These are phyloP conservation scores for Melastoma malabathricum DNA, from an alignment of 345 rosid genomes.

Conservation along the genomic window DNA sequence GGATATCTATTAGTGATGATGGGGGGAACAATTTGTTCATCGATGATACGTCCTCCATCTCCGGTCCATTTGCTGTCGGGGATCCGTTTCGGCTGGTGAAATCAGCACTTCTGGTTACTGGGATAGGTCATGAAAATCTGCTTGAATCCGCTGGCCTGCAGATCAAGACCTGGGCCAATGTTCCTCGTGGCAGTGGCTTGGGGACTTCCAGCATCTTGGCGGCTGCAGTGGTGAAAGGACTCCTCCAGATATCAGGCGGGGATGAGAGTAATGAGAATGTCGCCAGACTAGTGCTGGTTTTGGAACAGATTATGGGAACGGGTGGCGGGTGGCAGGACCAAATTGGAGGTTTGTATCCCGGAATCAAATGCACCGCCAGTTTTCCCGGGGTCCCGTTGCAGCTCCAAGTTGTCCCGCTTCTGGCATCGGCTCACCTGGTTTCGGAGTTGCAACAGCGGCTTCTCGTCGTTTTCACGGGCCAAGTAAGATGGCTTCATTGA, in stretches of 20 bases:
- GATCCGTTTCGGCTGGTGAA: slow-evolving; percentile 86
- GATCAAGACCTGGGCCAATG: slow-evolving; percentile 83
- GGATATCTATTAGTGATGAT: slow-evolving; percentile 62
- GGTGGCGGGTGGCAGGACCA: slow-evolving; percentile 99
- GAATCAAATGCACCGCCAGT: slow-evolving; percentile 76
- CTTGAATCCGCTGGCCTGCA: slow-evolving; percentile 36
- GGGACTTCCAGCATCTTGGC: slow-evolving; percentile 98
- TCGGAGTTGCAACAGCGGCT: slow-evolving; percentile 65
- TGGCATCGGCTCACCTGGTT: slow-evolving; percentile 48
- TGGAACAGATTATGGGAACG: slow-evolving; percentile 97
- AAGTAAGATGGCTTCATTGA: slow-evolving; percentile 27
- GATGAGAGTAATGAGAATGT: slow-evolving; percentile 76
- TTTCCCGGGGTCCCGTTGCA: slow-evolving; percentile 86
- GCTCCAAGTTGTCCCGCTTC: slow-evolving; percentile 74
- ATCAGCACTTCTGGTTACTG: slow-evolving; percentile 78
- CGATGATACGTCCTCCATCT: slow-evolving; percentile 36
- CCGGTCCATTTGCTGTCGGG: slow-evolving; percentile 45
- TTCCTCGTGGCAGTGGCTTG: slow-evolving; percentile 92
- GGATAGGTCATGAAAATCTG: slow-evolving; percentile 32
- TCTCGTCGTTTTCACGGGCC: slow-evolving; percentile 88
- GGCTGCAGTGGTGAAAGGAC: slow-evolving; percentile 88
- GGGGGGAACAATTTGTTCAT: slow-evolving; percentile 43
- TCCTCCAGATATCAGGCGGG: slow-evolving; percentile 57
- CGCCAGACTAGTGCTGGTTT: slow-evolving; percentile 75
- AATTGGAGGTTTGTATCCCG: slow-evolving; percentile 85